Percentiles rank a stretch among this genome's conserved stretches.
Evolutionary conservation across 139 green algal genomes (phyloP).

Genomic region (Chlamydomonas applanata): DNA sequence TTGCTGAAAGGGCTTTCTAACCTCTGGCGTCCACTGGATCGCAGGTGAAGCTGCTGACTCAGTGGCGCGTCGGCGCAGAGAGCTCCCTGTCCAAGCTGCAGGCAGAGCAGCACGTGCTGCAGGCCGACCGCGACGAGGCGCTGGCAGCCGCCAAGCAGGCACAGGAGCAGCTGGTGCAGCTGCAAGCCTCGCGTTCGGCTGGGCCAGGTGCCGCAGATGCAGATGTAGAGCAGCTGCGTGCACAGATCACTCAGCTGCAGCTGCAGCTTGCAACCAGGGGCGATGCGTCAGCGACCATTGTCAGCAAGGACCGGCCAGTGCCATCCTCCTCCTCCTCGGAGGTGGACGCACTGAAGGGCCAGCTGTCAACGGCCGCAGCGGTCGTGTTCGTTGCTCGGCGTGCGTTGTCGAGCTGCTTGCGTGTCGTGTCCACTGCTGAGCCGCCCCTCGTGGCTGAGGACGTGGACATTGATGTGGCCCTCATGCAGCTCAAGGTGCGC

Average conservation of each 20-base stretch:
- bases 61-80: background rate
- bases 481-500: constrained; percentile 1
- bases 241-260: no score
- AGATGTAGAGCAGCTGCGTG: no score
- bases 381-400: background rate
- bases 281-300: no score
- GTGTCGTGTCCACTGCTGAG: background rate
- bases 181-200: background rate
- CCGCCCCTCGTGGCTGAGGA: background rate
- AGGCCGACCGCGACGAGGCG: constrained; percentile 1
- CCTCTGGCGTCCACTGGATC: no score
- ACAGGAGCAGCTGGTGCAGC: background rate
- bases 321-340: no score
- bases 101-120: background rate
- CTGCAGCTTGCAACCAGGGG: no score
- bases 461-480: constrained; percentile 12
- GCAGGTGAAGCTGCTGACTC: background rate
- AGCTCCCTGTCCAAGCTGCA: background rate
- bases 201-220: no score
- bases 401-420: constrained; percentile 8
- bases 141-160: background rate
- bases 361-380: background rate
- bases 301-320: no score
- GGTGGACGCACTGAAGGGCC: background rate
- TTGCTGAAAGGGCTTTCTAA: no score